Percentiles rank a stretch among this genome's conserved stretches.
These are phyloP conservation scores for Coprinellus micaceus DNA, from an alignment of 768 basidiomycete species.

Conservation along the genomic window DNA sequence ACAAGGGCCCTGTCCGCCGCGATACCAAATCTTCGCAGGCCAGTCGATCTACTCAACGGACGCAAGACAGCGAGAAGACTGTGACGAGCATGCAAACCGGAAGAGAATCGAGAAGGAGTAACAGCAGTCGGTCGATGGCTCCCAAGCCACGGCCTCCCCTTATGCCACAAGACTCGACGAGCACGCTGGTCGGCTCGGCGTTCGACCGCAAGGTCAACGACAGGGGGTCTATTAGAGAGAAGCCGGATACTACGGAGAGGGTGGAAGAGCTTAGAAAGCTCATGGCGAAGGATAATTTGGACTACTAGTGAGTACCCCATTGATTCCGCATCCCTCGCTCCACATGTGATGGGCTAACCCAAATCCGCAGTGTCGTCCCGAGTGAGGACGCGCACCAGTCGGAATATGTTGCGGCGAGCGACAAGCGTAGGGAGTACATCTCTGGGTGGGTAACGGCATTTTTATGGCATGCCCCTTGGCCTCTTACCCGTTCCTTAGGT, in stretches of 20 bases:
- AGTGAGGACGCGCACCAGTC: constrained; percentile 81
- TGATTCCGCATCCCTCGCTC: neutral
- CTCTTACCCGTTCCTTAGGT: constrained; percentile 16
- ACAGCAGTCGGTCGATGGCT: constrained; percentile 27
- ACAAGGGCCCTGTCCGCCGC: constrained; percentile 26
- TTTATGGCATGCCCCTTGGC: constrained; percentile 7
- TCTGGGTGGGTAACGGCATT: constrained; percentile 51
- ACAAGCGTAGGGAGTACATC: constrained; percentile 76
- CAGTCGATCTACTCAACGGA: constrained; percentile 29
- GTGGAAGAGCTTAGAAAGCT: constrained; percentile 59
- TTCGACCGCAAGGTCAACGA: constrained; percentile 68
- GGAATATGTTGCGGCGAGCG: constrained; percentile 73
- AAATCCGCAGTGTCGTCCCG: constrained; percentile 56
- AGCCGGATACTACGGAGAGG: constrained; percentile 55
- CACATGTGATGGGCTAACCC: constrained; percentile 8
- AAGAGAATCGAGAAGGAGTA: constrained; percentile 24
- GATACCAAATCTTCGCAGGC: constrained; percentile 30
- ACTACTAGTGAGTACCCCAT: constrained; percentile 63
- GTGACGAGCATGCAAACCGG: constrained; percentile 28
- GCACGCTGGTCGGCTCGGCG: constrained; percentile 74
- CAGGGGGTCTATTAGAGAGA: constrained; percentile 48
- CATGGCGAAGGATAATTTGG: constrained; percentile 65
- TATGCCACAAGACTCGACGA: constrained; percentile 58
- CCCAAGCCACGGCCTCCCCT: constrained; percentile 36
- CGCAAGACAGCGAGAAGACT: constrained; percentile 28